Evolutionary conservation across 2,329 filamentous ascomycete genomes (phyloP), one percentile per base, ranked within the genome.

Genomic region (Sphaerulina musiva): DNA sequence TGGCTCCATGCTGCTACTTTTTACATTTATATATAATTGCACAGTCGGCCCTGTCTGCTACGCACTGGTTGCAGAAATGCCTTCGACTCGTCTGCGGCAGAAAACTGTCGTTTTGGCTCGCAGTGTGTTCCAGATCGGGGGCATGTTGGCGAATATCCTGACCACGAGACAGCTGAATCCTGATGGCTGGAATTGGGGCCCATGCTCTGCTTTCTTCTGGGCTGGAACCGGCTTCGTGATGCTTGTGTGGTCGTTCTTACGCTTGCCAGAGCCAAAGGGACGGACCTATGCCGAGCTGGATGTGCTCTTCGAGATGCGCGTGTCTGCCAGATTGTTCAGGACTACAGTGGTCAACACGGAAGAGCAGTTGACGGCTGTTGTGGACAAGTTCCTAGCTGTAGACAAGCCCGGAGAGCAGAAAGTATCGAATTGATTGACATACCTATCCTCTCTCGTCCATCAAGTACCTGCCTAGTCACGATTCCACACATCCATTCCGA

Each of bases 231-330:
- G 65, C 31, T 47, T 66, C 2, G 43, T 72, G 1, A 68, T 68
- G 40, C 51, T 70, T 9, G 43, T 71, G 6, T 76, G 72, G 73
- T 68, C 68, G 1, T 76, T 63, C 53, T 74, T 74, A 57, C 65
- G 73, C n/a, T 59, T 74, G 2, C 73, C 73, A 0, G 73, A 74
- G 58, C 66, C 72, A 1, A 74, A 73, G 62, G 69, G 66, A 20
- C 67, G 72, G 20, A 73, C 72, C 1, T 74, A 70, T 55, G 70
- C 63, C 7, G 73, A 75, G 60, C 61, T 76, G 31, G 73, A 75
- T 59, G 64, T 74, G 45, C 64, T 76, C 39, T 76, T 76, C 56
- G 71, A 73, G 57, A 64, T 65, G 32, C 57, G 62, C 5, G 63
- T 75, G 7, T 59, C 66, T 8, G 73, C 73, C 8, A 66, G 72